phyloP scores from a whole-genome alignment of 345 rosid genomes.

The Lepidium sativum region DNA sequence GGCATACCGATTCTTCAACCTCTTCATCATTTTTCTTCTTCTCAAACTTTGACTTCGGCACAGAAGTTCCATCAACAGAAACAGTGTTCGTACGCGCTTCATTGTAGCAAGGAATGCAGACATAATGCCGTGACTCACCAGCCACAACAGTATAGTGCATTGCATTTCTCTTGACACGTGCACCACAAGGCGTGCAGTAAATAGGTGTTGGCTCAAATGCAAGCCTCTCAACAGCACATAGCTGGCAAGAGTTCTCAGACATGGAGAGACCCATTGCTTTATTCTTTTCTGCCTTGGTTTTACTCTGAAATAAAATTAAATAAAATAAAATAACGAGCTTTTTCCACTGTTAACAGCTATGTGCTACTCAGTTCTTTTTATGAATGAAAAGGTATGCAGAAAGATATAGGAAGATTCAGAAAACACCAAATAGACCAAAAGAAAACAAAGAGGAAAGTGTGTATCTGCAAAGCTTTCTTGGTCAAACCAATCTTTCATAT shows the following conservation, averaged over 20 bases:
- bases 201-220: constrained; percentile 98
- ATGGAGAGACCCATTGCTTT: constrained; percentile 93
- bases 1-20: constrained; percentile 93
- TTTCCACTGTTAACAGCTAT: not conserved
- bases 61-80: constrained; percentile 59
- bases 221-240: constrained; percentile 99
- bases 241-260: constrained; percentile 97
- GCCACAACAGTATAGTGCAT: constrained; percentile 82
- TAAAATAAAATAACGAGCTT: constrained; percentile 8
- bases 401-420: not conserved
- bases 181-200: constrained; percentile 92
- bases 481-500: constrained; percentile 5
- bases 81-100: constrained; percentile 81
- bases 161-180: constrained; percentile 94
- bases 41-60: constrained; percentile 74
- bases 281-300: constrained; percentile 92
- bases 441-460: not conserved
- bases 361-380: not conserved
- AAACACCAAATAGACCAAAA: constrained; percentile 2
- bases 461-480: not conserved
- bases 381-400: not conserved
- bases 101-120: constrained; percentile 92
- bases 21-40: constrained; percentile 98
- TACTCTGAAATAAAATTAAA: constrained; percentile 49
- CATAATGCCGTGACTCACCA: constrained; percentile 86